Base-by-base conservation (phyloP, 2,329 filamentous ascomycete species). In the Alternaria sp. region DNA sequence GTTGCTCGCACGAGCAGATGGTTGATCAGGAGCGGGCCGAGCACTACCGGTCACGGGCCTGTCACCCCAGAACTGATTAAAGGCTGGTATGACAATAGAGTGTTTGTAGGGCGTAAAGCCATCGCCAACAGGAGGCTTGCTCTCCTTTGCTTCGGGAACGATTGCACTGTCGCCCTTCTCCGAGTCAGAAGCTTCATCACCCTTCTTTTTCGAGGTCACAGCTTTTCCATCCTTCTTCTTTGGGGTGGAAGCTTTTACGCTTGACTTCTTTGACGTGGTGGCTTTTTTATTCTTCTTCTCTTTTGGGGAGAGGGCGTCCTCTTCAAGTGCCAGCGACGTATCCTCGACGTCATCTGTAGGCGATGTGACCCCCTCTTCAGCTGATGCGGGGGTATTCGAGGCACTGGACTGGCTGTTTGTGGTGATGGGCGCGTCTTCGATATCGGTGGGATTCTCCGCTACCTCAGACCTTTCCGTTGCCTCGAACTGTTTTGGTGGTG, bases 1-100 rank as follows among this genome's bases (percentile, higher is more conserved):
- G 42, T 71, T 58, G 54, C 64, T 71, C 14, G 49, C 57, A 3
- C 68, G 65, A 3, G 69, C 69, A 4, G 67, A 52, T 2, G 68
- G 72, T 12, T 69, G 66, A 7, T 52, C 36, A 0, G 64, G 54
- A 16, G 62, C 53, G 2, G 72, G 63, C 7, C 63, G 49, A 8
- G 63, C 46, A 24, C 57, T 62, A 46, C 62, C 64, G 2, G 65
- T 51, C 5, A 63, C 30, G 12, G 71, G 72, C 18, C 65, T 68
- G 4, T 55, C 57, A 5, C 72, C 72, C 72, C 70, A 68, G 38
- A 63, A 66, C 11, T 26, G 43, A 52, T 59, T 63, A 11, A 30
- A 18, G 5, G 44, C 20, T 3, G 64, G 62, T 3, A 56, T 16
- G 3, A 7, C 11, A 0, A 52, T 34, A 11, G 32, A n/a, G 7